Evolutionary conservation across 2,329 filamentous ascomycete genomes (phyloP).

Genomic region (Calycina marina): DNA sequence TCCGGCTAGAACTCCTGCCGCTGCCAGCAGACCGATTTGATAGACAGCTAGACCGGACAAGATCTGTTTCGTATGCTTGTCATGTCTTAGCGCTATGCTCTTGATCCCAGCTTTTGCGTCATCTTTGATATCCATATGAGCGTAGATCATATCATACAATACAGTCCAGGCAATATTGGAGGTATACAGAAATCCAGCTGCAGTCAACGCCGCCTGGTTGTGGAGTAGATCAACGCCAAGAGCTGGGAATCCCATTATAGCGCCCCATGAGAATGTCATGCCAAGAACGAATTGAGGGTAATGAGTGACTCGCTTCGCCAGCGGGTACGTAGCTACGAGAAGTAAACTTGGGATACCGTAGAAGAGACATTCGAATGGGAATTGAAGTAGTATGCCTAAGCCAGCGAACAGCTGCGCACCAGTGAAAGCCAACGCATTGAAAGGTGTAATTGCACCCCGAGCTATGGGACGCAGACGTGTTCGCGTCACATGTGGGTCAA

Average conservation of each 20-base stretch:
- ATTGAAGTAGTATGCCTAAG: constrained; percentile 59
- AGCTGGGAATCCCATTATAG: constrained; percentile 76
- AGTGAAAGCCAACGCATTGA: constrained; percentile 59
- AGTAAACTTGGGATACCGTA: constrained; percentile 64
- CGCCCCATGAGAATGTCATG: constrained; percentile 78
- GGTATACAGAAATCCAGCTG: constrained; percentile 56
- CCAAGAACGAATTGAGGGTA: constrained; percentile 78
- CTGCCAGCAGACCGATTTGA: constrained; percentile 56
- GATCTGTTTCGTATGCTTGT: constrained; percentile 61
- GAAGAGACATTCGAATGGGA: constrained; percentile 58
- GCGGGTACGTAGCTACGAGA: constrained; percentile 61
- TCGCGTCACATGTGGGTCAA: constrained; percentile 66
- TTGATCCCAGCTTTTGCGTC: constrained; percentile 80
- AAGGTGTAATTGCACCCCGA: constrained; percentile 58
- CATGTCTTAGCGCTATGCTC: constrained; percentile 70
- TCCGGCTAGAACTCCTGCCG: constrained; percentile 52
- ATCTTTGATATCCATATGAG: constrained; percentile 81
- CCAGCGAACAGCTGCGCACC: constrained; percentile 61
- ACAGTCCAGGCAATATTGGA: constrained; percentile 80
- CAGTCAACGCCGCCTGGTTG: constrained; percentile 44
- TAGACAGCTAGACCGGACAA: constrained; percentile 53
- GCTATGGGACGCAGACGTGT: constrained; percentile 71
- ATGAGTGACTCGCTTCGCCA: constrained; percentile 75
- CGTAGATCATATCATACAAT: constrained; percentile 86
- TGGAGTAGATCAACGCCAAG: constrained; percentile 62